phyloP scores from a whole-genome alignment of 768 basidiomycete genomes.

The Strobilomyces dryophilus region DNA sequence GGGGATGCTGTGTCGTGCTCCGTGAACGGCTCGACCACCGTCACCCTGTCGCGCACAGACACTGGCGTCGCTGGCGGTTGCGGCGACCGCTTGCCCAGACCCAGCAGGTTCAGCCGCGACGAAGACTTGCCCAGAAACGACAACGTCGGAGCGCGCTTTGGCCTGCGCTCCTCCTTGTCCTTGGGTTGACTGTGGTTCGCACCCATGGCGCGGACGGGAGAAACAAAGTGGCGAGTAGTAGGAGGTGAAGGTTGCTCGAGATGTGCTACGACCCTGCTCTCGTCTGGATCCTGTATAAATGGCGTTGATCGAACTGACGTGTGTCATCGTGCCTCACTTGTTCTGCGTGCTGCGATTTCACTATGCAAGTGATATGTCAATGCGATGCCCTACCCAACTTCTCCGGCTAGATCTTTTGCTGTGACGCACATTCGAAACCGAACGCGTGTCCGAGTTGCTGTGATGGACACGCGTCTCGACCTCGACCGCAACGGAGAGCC shows the following conservation, averaged over 20 bases:
- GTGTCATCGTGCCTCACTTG: conserved; percentile 25
- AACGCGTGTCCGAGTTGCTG: conserved; percentile 13
- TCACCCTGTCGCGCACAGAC: conserved; percentile 14
- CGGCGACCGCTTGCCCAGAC: conserved; percentile 28
- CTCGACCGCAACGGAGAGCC: too few relatives aligned
- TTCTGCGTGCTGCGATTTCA: conserved; percentile 27
- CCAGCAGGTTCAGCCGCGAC: conserved; percentile 27
- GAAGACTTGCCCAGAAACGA: conserved; percentile 24
- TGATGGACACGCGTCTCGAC: conserved; percentile 5
- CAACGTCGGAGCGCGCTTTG: conserved; percentile 24
- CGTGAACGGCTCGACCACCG: conserved; percentile 2
- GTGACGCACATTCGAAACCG: conserved; percentile 8
- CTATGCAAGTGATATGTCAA: conserved; percentile 11
- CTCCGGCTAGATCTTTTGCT: conserved; percentile 10
- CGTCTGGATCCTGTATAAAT: conserved; percentile 16
- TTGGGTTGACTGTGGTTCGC: conserved; percentile 24
- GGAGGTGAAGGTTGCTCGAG: not conserved
- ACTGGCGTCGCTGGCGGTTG: conserved; percentile 27
- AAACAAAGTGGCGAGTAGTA: not conserved
- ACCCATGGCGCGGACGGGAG: conserved; percentile 19
- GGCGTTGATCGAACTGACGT: conserved; percentile 11
- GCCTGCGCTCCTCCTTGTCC: conserved; percentile 21
- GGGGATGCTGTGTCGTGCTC: conserved; percentile 25
- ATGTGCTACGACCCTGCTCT: conserved; percentile 16
- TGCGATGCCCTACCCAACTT: conserved; percentile 17